Base-by-base conservation (phyloP, 805 yeast genomes). In the Metschnikowia dekortorum region DNA sequence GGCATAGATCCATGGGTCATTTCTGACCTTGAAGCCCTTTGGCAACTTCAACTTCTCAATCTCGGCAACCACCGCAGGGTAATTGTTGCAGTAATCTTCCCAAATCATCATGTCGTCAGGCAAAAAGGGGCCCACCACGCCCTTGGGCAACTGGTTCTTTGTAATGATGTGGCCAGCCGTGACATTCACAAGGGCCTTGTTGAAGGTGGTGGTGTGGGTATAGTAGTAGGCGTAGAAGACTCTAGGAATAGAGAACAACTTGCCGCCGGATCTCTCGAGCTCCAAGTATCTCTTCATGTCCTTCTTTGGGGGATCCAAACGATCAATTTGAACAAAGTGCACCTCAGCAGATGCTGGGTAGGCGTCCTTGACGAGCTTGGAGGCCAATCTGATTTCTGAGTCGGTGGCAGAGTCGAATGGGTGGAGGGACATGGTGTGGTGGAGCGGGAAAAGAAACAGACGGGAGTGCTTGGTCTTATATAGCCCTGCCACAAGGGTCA, bases 1-100 rank as follows among this genome's bases (percentile, higher is more conserved):
- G 61, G 92, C 95, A 65, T 87, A 86, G 78, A 86, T 87, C 95
- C 96, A 87, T 47, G 91, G 89, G 64, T 86, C 92, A 62, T 78
- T 78, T 58, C 82, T 77, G 44, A 84, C 83, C 34, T 65, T 63
- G 70, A 65, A 78, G 64, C 62, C 78, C 56, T 70, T 62, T 53
- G 90, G 91, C 51, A 86, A 72, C 56, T 81, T 75, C 67, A 85
- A 74, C 65, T 85, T 84, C 51, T 74, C 86, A 58, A 85, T 74
- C 66, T 86, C 90, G 28, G 83, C 87, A 53, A 65, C 55, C 53
- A 85, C 82, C 2, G 61, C 52, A 16, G 90, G 90, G 62, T 84
- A 85, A 28, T 65, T 59, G 59, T 69, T 61, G 52, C 81, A 74
- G 46, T 70, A 61, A 4, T 67, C 65, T 68, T 86, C 91, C 63